These are phyloP conservation scores for Fistulinella prunicolor DNA, from an alignment of 768 basidiomycete genomes.

Conservation along the genomic window DNA sequence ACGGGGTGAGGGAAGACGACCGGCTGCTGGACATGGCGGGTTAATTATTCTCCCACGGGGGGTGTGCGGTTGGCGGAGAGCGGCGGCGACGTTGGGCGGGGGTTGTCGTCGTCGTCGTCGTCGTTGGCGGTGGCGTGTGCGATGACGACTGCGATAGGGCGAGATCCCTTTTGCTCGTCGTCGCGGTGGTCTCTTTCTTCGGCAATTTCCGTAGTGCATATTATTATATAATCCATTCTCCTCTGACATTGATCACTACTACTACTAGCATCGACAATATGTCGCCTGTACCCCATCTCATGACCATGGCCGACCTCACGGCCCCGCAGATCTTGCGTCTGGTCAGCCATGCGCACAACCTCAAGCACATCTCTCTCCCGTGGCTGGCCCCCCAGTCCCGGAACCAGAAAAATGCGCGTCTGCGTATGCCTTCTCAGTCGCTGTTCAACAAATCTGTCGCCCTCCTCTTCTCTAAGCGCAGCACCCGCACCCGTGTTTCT, in stretches of 20 bases:
- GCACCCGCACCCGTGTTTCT: constrained; percentile 86
- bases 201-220: constrained; percentile 6
- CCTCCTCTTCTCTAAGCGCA: constrained; percentile 88
- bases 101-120: constrained; percentile 4
- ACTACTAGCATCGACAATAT: constrained; percentile 4
- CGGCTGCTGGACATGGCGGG: constrained; percentile 25
- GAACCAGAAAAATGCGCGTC: constrained; percentile 30
- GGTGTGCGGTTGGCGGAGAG: background rate
- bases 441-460: constrained; percentile 84
- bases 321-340: constrained; percentile 69
- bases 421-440: constrained; percentile 68
- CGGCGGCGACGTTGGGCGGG: background rate
- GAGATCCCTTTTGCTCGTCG: constrained; percentile 2
- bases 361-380: constrained; percentile 62
- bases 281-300: constrained; percentile 59
- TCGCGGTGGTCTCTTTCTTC: background rate
- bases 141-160: constrained; percentile 4
- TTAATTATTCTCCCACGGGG: constrained; percentile 7
- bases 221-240: constrained; percentile 6
- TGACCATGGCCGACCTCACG: constrained; percentile 87
- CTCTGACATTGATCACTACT: no score
- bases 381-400: constrained; percentile 58
- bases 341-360: constrained; percentile 57
- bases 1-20: constrained; percentile 36
- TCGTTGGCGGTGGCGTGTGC: constrained; percentile 8